Evolutionary conservation across 768 basidiomycete genomes (phyloP).

Genomic region (Xerocomellus chrysenteron): DNA sequence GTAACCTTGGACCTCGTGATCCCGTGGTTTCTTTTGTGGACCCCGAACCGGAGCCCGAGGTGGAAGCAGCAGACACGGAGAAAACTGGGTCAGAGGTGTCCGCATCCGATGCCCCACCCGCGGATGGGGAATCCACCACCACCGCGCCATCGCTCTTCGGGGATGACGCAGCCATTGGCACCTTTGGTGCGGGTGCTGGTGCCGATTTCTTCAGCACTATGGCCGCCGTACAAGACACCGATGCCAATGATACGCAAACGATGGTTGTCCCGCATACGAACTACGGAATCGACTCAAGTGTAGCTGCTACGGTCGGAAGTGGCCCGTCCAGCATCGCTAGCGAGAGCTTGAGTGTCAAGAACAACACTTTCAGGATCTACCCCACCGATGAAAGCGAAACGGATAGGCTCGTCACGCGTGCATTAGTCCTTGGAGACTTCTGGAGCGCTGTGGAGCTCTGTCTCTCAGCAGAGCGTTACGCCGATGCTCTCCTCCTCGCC

Average conservation of each 20-base stretch:
- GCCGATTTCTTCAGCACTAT: constrained; percentile 91
- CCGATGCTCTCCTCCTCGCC: constrained; percentile 93
- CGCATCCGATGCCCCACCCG: constrained; percentile 62
- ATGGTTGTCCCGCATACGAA: constrained; percentile 77
- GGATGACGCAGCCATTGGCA: constrained; percentile 65
- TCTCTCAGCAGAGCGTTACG: constrained; percentile 83
- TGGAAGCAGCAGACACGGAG: constrained; percentile 30
- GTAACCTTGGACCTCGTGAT: constrained; percentile 54
- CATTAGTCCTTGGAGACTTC: constrained; percentile 95
- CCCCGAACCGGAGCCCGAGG: constrained; percentile 42
- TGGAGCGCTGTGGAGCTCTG: constrained; percentile 88
- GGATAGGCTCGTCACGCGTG: constrained; percentile 86
- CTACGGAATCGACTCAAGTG: constrained; percentile 82
- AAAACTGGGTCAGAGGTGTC: constrained; percentile 67
- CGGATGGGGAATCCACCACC: constrained; percentile 76
- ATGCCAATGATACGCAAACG: constrained; percentile 29
- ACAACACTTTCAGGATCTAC: constrained; percentile 87
- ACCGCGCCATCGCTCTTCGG: constrained; percentile 88
- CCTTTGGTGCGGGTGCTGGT: constrained; percentile 50
- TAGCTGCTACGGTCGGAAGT: constrained; percentile 94
- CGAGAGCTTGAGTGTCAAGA: constrained; percentile 50
- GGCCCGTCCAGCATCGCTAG: constrained; percentile 77
- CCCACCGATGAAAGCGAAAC: constrained; percentile 83
- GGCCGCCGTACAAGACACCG: constrained; percentile 48
- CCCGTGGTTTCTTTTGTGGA: constrained; percentile 85